Evolutionary conservation across 495 filamentous ascomycete species (phyloP), one percentile per base, ranked within the genome.

Genomic region (Penicillium subrubescens): DNA sequence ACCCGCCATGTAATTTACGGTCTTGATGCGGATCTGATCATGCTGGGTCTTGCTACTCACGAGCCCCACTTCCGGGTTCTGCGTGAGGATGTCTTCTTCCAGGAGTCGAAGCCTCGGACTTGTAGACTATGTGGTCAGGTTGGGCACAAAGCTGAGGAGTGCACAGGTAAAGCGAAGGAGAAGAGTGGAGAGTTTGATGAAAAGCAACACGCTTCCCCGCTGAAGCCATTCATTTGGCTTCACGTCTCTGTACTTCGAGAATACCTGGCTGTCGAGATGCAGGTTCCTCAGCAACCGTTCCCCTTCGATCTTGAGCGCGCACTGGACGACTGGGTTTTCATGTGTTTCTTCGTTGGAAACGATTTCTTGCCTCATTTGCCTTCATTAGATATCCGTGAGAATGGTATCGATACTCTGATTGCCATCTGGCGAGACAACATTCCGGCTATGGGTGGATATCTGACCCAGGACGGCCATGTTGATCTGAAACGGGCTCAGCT

Each of bases 271-370:
- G 89, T 88, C 57, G 95, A 99, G 75, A 86, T 99, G 61, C 83
- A 90, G 68, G 87, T 97, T 33, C 90, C 92, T 46, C 82, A 85
- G 35, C 92, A 92, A 56, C 88, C 89, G 51, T 92, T 93, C 65
- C 87, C 87, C 67, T 92, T 92, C 71, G 92, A 99, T 75, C 81
- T 97, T 33, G 95, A 99, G 73, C 86, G 95, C 67, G 95, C 96
- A n/a, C 82, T 99, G 59, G 95, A 99, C 80, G 95, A 99, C 76
- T 98, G 96, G 95, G 92, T 99, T 17, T 99, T 99, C 77, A 97
- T 99, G 94, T 99, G 95, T 81, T 99, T 96, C 79, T 99, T 99
- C 74, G 95, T 99, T 62, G 95, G 95, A 67, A 99, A 99, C 75
- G 96, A 99, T 82, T 99, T 99, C 80, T 81, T 99, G 67, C 95